Evolutionary conservation across 805 yeast species (phyloP).

Genomic region (Kluyveromyces siamensis): DNA sequence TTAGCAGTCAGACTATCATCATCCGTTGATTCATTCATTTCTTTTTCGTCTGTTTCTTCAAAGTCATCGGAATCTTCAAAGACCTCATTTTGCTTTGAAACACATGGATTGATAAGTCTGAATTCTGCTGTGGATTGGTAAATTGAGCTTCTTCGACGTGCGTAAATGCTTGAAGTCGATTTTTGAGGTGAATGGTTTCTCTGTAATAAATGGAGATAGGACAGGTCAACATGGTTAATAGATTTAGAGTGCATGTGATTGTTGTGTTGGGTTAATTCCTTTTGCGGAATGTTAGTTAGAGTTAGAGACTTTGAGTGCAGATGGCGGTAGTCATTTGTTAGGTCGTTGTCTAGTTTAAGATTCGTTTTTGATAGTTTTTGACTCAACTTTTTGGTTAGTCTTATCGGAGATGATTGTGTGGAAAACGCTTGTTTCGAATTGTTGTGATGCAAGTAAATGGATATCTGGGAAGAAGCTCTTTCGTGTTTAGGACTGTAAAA

Average conservation of each 20-base stretch:
- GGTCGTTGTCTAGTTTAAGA: conserved; percentile 12
- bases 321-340: background rate
- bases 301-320: conserved; percentile 1
- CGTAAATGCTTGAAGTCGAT: conserved; percentile 12
- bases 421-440: conserved; percentile 3
- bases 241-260: background rate
- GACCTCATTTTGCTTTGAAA: background rate
- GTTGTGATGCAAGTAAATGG: conserved; percentile 1
- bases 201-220: conserved; percentile 24
- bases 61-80: background rate
- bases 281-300: background rate
- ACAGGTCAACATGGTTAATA: conserved; percentile 17
- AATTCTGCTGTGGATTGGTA: background rate
- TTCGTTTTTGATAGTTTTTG: conserved; percentile 25
- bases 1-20: conserved; percentile 6
- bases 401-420: conserved; percentile 23
- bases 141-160: conserved; percentile 7
- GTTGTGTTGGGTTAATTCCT: background rate
- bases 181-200: conserved; percentile 26
- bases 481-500: conserved; percentile 8
- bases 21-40: background rate
- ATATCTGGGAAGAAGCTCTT: conserved; percentile 18
- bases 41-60: background rate
- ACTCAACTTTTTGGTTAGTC: conserved; percentile 19
- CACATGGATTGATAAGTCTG: background rate